Conservation (phyloP, 805 yeast genomes). For the Lipomyces japonicus region DNA sequence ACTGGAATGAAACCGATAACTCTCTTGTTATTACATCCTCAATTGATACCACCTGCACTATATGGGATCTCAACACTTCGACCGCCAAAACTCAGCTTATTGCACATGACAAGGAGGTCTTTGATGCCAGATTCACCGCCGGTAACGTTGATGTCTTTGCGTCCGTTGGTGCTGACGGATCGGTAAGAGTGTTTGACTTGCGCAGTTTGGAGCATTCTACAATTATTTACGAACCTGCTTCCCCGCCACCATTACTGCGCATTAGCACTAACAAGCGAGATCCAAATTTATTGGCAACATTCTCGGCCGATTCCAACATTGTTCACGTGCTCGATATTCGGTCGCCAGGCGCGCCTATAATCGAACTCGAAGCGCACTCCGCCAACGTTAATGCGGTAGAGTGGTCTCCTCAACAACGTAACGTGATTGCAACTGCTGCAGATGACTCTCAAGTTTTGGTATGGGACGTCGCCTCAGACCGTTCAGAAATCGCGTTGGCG, state of each 20-base stretch:
- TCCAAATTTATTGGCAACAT: slow-evolving; percentile 76
- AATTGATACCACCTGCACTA: slow-evolving; percentile 94
- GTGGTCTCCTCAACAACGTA: slow-evolving; percentile 74
- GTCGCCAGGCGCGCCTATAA: slow-evolving; percentile 77
- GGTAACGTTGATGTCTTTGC: slow-evolving; percentile 76
- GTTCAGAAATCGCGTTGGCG: slow-evolving; percentile 39
- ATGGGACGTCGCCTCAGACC: slow-evolving; percentile 48
- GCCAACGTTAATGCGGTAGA: slow-evolving; percentile 66
- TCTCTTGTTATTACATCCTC: slow-evolving; percentile 74
- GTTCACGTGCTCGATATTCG: slow-evolving; percentile 77
- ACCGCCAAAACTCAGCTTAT: slow-evolving; percentile 86
- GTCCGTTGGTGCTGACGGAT: slow-evolving; percentile 93
- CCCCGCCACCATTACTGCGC: slow-evolving; percentile 60
- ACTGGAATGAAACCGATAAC: slow-evolving; percentile 79
- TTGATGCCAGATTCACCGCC: slow-evolving; percentile 80
- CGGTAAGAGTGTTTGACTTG: slow-evolving; percentile 86
- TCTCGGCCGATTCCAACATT: slow-evolving; percentile 64
- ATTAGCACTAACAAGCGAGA: slow-evolving; percentile 76
- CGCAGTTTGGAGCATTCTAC: slow-evolving; percentile 81
- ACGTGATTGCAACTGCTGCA: slow-evolving; percentile 66
- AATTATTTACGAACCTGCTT: slow-evolving; percentile 69
- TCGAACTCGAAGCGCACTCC: slow-evolving; percentile 63
- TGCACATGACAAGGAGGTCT: slow-evolving; percentile 94
- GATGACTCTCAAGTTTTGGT: slow-evolving; percentile 58
- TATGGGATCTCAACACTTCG: slow-evolving; percentile 78